Conservation (phyloP, 805 yeast species). For the Ascoidea asiatica region DNA sequence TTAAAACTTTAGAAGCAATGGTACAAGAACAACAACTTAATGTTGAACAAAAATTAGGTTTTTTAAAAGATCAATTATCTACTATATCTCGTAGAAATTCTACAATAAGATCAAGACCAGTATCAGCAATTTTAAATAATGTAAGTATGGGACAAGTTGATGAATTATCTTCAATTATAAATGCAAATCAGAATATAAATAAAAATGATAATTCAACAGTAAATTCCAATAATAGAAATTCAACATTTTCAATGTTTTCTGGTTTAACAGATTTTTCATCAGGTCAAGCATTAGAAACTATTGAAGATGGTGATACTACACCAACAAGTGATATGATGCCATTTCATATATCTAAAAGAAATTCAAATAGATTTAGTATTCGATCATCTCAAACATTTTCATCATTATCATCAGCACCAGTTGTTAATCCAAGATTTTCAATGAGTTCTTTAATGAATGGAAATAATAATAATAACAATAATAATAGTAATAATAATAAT, state of each 20-base stretch:
- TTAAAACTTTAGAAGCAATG: constrained; percentile 35
- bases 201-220: constrained; percentile 1
- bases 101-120: constrained; percentile 3
- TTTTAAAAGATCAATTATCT: constrained; percentile 15
- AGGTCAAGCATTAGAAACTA: not conserved
- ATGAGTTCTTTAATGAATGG: not conserved
- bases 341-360: not conserved
- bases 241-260: too few species aligned
- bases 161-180: not conserved
- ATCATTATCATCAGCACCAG: not conserved
- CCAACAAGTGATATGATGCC: not conserved
- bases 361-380: not conserved
- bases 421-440: too few species aligned
- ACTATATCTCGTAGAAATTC: constrained; percentile 14
- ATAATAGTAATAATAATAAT: not conserved
- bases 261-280: not conserved
- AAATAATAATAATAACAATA: not conserved
- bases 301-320: not conserved
- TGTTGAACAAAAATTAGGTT: constrained; percentile 28
- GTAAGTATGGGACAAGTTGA: constrained; percentile 5
- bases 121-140: constrained; percentile 9
- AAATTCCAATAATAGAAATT: not conserved
- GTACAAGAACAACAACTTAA: constrained; percentile 36
- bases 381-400: not conserved
- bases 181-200: too few species aligned